Base-by-base conservation (phyloP, 805 yeast genomes). In the Sugiyamaella floridensis region DNA sequence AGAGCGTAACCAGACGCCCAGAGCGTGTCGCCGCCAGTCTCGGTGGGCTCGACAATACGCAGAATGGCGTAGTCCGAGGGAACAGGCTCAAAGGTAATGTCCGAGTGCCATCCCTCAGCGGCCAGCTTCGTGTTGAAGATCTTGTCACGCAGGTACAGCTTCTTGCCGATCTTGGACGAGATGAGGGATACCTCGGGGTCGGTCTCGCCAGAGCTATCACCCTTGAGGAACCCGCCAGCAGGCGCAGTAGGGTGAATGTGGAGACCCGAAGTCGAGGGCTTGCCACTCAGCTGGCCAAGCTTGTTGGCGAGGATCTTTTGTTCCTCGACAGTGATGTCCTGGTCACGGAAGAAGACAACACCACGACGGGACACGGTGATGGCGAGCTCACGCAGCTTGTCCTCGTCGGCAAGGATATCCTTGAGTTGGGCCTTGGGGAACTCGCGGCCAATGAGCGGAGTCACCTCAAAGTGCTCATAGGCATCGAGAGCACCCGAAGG, bases 1-100 rank as follows among this genome's bases (percentile, higher is more conserved):
- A 81, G 80, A 44, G 74, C 81, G 57, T 76, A 74, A 16, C 80
- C 79, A 49, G 77, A 75, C 28, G 76, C 74, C 74, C 78, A 79
- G n/a, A 73, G 64, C 4, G 83, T 80, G 60, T 79, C 83, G n/a
- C 83, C 84, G 12, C 73, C 73, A 28, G 63, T 67, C 20, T 76
- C 80, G 29, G 82, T 82, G 37, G 75, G 74, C 54, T 83, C 85
- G 47, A 84, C 70, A 52, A 83, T 80, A 16, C 80, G 73, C 62
- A 86, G 81, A 56, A 83, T 77, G 0, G 95, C 85, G 52, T 78
- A 72, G 14, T 85, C 85, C 12, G 92, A 85, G 11, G 90, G 86
- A 63, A 82, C 87, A 48, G 75, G 75, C 67, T 86, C 93, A 66
- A 83, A 86, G 22, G 88, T 78, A 43, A 84, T 83, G 65, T 86